phyloP scores from a whole-genome alignment of 2,329 filamentous ascomycete genomes.

The Coniochaeta prunicola region DNA sequence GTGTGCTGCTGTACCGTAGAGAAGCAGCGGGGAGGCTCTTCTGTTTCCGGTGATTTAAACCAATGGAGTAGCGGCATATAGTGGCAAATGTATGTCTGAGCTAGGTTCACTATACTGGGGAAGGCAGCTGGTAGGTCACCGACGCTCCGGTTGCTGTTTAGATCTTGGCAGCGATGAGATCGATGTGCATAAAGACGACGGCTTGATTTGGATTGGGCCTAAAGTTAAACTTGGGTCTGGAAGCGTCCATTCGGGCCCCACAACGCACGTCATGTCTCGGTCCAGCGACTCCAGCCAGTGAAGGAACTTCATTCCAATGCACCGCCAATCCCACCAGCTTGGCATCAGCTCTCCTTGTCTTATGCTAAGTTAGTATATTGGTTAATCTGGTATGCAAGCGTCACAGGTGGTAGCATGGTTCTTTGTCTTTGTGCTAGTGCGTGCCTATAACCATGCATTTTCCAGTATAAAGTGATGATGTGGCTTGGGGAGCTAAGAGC shows the following conservation, averaged over 20 bases:
- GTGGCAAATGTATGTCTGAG: too few relatives aligned
- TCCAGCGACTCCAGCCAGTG: neutral
- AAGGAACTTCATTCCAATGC: neutral
- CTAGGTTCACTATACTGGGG: too few relatives aligned
- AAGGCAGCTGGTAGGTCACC: too few relatives aligned
- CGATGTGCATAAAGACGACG: neutral
- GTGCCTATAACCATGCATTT: neutral
- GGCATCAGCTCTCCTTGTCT: neutral
- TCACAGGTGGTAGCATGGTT: neutral
- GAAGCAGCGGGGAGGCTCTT: neutral
- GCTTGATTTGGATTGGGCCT: neutral
- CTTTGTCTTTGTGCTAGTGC: neutral
- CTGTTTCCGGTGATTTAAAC: too few relatives aligned
- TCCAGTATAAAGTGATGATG: neutral
- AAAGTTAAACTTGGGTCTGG: neutral
- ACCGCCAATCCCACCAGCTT: neutral
- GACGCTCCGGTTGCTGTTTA: too few relatives aligned
- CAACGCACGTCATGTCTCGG: neutral
- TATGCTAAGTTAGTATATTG: neutral
- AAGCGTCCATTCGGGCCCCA: neutral
- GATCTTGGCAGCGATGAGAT: neutral
- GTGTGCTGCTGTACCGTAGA: too few relatives aligned
- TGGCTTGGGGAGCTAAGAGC: neutral
- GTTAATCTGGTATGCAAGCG: neutral
- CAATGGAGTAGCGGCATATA: neutral